Conservation (phyloP, 1,139 yeast genomes). For the Geotrichum australiense region DNA sequence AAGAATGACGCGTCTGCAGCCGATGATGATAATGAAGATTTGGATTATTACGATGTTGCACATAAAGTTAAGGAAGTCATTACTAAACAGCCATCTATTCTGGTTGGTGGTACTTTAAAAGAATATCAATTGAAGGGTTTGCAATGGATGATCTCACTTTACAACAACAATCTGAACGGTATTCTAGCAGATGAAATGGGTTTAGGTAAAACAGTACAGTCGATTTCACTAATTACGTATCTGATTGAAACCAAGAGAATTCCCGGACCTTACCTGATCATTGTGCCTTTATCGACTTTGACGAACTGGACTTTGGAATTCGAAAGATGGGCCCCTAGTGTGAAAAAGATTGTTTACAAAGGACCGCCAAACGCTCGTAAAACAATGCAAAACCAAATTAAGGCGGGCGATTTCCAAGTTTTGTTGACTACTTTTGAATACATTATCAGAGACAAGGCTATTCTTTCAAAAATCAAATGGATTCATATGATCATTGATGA, state of each 20-base stretch:
- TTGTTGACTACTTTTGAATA: slow-evolving; percentile 66
- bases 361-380: slow-evolving; percentile 80
- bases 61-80: slow-evolving; percentile 80
- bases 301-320: slow-evolving; percentile 96
- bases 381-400: slow-evolving; percentile 61
- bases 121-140: slow-evolving; percentile 92
- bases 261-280: slow-evolving; percentile 60
- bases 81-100: slow-evolving; percentile 69
- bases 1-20: slow-evolving; percentile 29
- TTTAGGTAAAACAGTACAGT: slow-evolving; percentile 80
- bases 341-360: slow-evolving; percentile 39
- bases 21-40: slow-evolving; percentile 43
- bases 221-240: slow-evolving; percentile 69
- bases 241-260: slow-evolving; percentile 61
- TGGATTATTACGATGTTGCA: slow-evolving; percentile 92
- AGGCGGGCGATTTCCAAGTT: slow-evolving; percentile 79
- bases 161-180: slow-evolving; percentile 89
- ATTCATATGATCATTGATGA: slow-evolving; percentile 98
- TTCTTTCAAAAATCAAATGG: slow-evolving; percentile 74
- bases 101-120: slow-evolving; percentile 89
- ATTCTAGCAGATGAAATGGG: slow-evolving; percentile 95
- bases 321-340: slow-evolving; percentile 82
- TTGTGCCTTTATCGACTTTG: slow-evolving; percentile 89
- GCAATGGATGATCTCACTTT: slow-evolving; percentile 97
- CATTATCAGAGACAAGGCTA: slow-evolving; percentile 81